Evolutionary conservation across 805 yeast species (phyloP).

Genomic region (Cyberlindnera galapagoensis): DNA sequence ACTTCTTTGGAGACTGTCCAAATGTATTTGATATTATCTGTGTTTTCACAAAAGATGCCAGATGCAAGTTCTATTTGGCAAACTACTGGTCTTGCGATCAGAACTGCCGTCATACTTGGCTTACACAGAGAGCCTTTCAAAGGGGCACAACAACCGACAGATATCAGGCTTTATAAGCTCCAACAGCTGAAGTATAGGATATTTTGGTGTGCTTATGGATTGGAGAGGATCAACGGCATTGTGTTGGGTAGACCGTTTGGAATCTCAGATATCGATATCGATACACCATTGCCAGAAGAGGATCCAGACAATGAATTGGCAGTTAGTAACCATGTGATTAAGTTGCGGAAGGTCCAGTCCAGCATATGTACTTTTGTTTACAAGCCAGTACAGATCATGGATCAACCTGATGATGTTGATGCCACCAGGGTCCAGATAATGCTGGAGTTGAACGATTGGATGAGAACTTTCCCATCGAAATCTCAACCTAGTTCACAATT

Average conservation of each 20-base stretch:
- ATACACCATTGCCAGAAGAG: conserved; percentile 21
- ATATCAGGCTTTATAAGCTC: conserved; percentile 1
- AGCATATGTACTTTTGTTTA: conserved; percentile 29
- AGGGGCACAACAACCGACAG: conserved; percentile 1
- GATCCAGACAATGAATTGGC: not conserved
- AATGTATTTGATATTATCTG: conserved; percentile 26
- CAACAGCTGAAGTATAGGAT: conserved; percentile 24
- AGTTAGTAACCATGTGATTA: conserved; percentile 27
- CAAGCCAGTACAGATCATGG: conserved; percentile 19
- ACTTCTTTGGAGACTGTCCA: conserved; percentile 26
- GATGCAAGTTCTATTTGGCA: conserved; percentile 29
- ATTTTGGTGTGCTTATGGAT: conserved; percentile 32
- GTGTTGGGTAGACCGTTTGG: conserved; percentile 32
- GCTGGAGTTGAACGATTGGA: conserved; percentile 29
- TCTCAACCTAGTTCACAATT: conserved; percentile 22
- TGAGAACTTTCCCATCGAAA: conserved; percentile 25
- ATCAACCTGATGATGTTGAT: conserved; percentile 19
- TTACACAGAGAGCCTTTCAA: conserved; percentile 26
- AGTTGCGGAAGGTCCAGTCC: conserved; percentile 28
- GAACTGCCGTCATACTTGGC: conserved; percentile 27
- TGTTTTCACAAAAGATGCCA: conserved; percentile 30
- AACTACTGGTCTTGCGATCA: conserved; percentile 26
- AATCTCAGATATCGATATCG: conserved; percentile 30
- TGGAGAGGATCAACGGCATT: conserved; percentile 29
- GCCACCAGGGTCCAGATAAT: conserved; percentile 26